These are phyloP conservation scores for Vararia minispora DNA, from an alignment of 768 basidiomycete species.

Conservation along the genomic window DNA sequence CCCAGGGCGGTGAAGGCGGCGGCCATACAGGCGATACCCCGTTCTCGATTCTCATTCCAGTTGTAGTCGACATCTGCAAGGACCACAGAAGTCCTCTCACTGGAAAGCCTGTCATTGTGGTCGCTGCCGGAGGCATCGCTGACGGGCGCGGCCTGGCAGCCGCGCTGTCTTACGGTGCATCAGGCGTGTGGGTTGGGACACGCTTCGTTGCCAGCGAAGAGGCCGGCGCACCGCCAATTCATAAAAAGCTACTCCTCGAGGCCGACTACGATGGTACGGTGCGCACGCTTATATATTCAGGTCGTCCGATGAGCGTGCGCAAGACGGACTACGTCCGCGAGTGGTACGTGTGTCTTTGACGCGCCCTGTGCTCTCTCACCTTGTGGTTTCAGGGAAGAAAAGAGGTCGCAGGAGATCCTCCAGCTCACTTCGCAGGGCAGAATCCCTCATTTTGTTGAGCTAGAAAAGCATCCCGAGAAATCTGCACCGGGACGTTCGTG, in stretches of 20 bases:
- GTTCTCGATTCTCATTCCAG: conserved; percentile 74
- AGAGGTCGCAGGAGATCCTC: conserved; percentile 46
- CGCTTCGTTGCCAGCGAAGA: conserved; percentile 78
- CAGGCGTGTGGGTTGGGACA: conserved; percentile 83
- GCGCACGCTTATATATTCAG: conserved; percentile 65
- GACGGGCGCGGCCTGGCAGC: conserved; percentile 77
- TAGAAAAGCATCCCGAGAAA: conserved; percentile 57
- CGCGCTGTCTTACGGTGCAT: conserved; percentile 65
- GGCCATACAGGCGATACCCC: conserved; percentile 82
- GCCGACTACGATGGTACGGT: conserved; percentile 69
- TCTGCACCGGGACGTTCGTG: conserved; percentile 48
- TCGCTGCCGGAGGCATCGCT: conserved; percentile 79
- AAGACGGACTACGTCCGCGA: conserved; percentile 70
- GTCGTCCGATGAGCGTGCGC: conserved; percentile 73
- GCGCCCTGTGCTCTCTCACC: background rate
- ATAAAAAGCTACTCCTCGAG: conserved; percentile 55
- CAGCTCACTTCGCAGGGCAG: conserved; percentile 49
- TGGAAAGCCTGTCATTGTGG: conserved; percentile 62
- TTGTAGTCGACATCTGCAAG: conserved; percentile 71
- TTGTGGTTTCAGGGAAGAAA: conserved; percentile 41
- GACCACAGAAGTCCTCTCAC: conserved; percentile 62
- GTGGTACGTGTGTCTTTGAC: conserved; percentile 38
- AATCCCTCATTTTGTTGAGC: conserved; percentile 67
- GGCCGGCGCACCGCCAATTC: conserved; percentile 64
- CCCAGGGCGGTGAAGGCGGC: conserved; percentile 81